phyloP scores from a whole-genome alignment of 2,329 filamentous ascomycete genomes.

The Elsinoe necatrix region DNA sequence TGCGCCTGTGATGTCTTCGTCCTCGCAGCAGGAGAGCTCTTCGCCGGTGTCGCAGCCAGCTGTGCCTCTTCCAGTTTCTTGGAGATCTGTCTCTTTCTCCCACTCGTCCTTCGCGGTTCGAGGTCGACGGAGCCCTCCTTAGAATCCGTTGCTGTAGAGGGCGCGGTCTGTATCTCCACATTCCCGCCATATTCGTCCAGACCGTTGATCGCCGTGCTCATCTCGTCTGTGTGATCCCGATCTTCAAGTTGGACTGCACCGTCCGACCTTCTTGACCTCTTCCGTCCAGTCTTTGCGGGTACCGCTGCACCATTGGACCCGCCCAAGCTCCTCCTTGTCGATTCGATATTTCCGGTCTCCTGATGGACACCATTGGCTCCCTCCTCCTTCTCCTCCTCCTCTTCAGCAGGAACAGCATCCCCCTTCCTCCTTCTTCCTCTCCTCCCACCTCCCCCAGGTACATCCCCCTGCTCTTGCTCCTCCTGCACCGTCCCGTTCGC shows the following conservation, averaged over 20 bases:
- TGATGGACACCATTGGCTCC: neutral
- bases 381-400: neutral
- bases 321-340: neutral
- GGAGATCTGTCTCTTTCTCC: constrained; percentile 14
- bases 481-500: neutral
- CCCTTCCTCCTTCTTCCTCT: neutral
- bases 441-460: neutral
- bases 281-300: neutral
- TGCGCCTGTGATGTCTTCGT: neutral
- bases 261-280: neutral
- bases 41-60: neutral
- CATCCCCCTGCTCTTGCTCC: neutral
- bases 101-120: constrained; percentile 11
- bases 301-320: neutral
- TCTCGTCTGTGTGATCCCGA: neutral
- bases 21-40: neutral
- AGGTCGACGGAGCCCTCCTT: constrained; percentile 4
- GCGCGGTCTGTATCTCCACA: constrained; percentile 1
- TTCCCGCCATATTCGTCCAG: neutral
- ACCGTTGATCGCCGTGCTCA: neutral
- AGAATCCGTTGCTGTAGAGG: neutral
- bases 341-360: too few species aligned
- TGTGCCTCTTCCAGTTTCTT: constrained; percentile 13
- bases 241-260: neutral
- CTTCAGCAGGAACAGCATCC: neutral